A percentile compares a stretch with the other conserved stretches of the same genome.
These are phyloP conservation scores for Polyplosphaeria fusca DNA, from an alignment of 495 filamentous ascomycete species.

Conservation along the genomic window DNA sequence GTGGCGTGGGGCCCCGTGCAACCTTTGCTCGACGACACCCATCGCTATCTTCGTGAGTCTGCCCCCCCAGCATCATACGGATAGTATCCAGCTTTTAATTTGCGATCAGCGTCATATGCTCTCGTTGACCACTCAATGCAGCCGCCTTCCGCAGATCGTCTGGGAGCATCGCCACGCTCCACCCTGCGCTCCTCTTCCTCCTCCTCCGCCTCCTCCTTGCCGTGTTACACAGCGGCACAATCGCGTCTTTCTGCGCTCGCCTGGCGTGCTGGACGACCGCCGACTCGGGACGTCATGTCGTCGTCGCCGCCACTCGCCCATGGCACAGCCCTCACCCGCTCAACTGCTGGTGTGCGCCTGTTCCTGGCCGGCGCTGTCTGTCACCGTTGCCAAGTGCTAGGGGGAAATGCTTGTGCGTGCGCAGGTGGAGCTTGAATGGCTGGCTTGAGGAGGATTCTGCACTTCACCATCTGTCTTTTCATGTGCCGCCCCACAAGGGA, in stretches of 20 bases:
- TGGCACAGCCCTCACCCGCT: conserved; percentile 4
- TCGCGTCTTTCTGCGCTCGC: background rate
- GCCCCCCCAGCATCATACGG: background rate
- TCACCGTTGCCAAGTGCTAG: conserved; percentile 24
- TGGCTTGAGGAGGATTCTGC: background rate
- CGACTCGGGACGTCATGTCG: no score
- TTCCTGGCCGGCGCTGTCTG: conserved; percentile 8
- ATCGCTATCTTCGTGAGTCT: background rate
- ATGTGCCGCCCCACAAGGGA: background rate
- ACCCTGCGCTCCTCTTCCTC: background rate
- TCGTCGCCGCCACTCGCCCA: background rate
- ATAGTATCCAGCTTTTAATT: conserved; percentile 7
- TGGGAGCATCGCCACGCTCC: background rate
- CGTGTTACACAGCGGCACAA: background rate
- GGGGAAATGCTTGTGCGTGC: conserved; percentile 2
- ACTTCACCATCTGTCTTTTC: conserved; percentile 1
- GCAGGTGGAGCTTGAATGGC: conserved; percentile 8
- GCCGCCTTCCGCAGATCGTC: background rate
- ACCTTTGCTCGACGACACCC: conserved; percentile 8
- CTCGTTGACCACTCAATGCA: conserved; percentile 13
- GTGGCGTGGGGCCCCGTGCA: background rate
- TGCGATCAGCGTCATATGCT: conserved; percentile 11
- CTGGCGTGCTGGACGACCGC: conserved; percentile 7
- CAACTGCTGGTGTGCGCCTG: conserved; percentile 7
- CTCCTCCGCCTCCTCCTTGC: background rate